Evolutionary conservation across 371 early-diverging fungal species (phyloP), one percentile per base, ranked within the genome.

Genomic region (Catenaria anguillulae): DNA sequence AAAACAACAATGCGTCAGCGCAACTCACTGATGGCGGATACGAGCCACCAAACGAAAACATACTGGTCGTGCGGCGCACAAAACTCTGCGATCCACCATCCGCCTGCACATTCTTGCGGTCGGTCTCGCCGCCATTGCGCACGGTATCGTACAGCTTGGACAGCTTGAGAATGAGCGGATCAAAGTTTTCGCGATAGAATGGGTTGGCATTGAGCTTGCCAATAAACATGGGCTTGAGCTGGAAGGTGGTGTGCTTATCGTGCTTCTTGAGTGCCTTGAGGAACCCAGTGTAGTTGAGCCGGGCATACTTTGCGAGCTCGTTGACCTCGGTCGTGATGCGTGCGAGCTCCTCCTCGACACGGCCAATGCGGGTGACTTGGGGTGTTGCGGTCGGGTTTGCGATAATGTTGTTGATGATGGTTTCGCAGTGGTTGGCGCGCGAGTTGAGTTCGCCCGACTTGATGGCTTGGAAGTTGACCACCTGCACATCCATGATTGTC

Each of bases 191-290:
- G 65, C 90, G 89, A 79, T 85, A 90, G 67, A 93, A 91, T 4
- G 92, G 88, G 52, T 86, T 83, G 56, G 80, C 80, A 69, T 90
- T 89, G 56, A 99, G 75, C 48, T 87, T 80, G 65, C 84, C 84
- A 78, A 87, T 85, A 70, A 92, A 95, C 75, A 87, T 81, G 43
- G 90, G 88, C 67, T 88, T 84, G 55, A 96, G 76, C 23, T 81
- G 75, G 73, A 84, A 90, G 37, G 79, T 73, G 19, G 93, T 92
- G 73, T 92, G 86, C 74, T 92, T 91, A 71, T 97, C 98, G 71
- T 95, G 94, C 75, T 97, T 96, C 74, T 94, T 96, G 66, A 97
- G 82, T 60, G 96, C 91, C 76, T 94, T 97, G 62, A 95, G 76
- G 65, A 97, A 94, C 13, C 93, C 99, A 3, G 93, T 85, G 69